Percentiles rank a stretch among this genome's conserved stretches.
phyloP scores from a whole-genome alignment of 495 filamentous ascomycete species.

The Lichenothelia convexa region DNA sequence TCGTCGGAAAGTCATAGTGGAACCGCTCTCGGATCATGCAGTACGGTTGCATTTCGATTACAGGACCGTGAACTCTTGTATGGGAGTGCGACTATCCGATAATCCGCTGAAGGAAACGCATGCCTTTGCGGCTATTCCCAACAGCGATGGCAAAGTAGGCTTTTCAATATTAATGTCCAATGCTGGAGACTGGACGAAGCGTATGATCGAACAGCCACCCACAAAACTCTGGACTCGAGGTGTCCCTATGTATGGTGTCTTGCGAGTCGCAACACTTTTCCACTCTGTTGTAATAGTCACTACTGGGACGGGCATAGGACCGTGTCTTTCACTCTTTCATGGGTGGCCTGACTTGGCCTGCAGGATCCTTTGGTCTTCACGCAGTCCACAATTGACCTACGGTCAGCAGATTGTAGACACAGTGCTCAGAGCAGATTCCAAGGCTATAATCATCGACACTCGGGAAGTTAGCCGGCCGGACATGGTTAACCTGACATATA shows the following conservation, averaged over 20 bases:
- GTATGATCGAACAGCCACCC: constrained; percentile 41
- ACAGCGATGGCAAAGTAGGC: constrained; percentile 24
- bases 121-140: constrained; percentile 60
- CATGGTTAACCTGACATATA: constrained; percentile 38
- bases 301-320: constrained; percentile 71
- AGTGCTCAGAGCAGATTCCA: constrained; percentile 31
- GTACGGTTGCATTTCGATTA: constrained; percentile 54
- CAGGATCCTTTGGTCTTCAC: constrained; percentile 42
- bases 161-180: constrained; percentile 63
- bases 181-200: constrained; percentile 69
- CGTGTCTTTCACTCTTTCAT: constrained; percentile 35
- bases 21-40: constrained; percentile 50
- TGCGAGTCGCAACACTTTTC: constrained; percentile 56
- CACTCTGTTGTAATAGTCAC: constrained; percentile 51
- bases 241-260: constrained; percentile 45
- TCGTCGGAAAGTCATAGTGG: constrained; percentile 38
- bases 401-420: constrained; percentile 31
- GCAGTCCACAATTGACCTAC: constrained; percentile 34
- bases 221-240: constrained; percentile 37
- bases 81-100: constrained; percentile 33
- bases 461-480: constrained; percentile 29
- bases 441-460: constrained; percentile 38
- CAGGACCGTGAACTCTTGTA: constrained; percentile 22
- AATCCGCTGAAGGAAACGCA: constrained; percentile 62
- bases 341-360: constrained; percentile 24